phyloP scores from a whole-genome alignment of 768 basidiomycete species.

The Lyophyllum atratum region DNA sequence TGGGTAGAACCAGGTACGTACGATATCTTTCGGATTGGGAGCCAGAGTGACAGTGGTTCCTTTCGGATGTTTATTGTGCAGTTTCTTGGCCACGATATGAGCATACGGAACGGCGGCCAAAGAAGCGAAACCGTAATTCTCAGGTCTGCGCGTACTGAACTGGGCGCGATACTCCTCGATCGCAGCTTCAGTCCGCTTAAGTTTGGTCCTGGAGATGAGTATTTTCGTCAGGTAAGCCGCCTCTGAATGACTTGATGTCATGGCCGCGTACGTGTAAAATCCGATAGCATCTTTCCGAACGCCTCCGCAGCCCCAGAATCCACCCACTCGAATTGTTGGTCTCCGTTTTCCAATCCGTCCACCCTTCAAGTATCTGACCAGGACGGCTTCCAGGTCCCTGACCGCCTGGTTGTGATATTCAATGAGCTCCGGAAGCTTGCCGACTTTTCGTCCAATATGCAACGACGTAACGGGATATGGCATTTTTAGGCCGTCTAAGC shows the following conservation, averaged over 20 bases:
- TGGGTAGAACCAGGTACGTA: constrained; percentile 38
- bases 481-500: constrained; percentile 70
- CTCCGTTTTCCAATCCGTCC: constrained; percentile 76
- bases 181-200: constrained; percentile 67
- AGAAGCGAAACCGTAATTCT: constrained; percentile 88
- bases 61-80: constrained; percentile 66
- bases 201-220: constrained; percentile 31
- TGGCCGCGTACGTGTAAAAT: constrained; percentile 80
- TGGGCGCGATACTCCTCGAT: constrained; percentile 70
- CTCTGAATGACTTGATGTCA: background rate
- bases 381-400: constrained; percentile 78
- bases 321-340: constrained; percentile 78
- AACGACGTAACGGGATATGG: constrained; percentile 92
- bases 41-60: constrained; percentile 71
- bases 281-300: constrained; percentile 87
- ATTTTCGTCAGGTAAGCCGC: background rate
- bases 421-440: constrained; percentile 83
- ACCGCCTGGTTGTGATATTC: constrained; percentile 90
- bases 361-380: constrained; percentile 86
- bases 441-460: constrained; percentile 88
- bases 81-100: constrained; percentile 74
- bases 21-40: constrained; percentile 86
- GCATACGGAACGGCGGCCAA: constrained; percentile 86
- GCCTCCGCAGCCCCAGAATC: constrained; percentile 79
- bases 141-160: constrained; percentile 71